phyloP scores from a whole-genome alignment of 148 eudicot genomes.

The Heliosperma pusillum region DNA sequence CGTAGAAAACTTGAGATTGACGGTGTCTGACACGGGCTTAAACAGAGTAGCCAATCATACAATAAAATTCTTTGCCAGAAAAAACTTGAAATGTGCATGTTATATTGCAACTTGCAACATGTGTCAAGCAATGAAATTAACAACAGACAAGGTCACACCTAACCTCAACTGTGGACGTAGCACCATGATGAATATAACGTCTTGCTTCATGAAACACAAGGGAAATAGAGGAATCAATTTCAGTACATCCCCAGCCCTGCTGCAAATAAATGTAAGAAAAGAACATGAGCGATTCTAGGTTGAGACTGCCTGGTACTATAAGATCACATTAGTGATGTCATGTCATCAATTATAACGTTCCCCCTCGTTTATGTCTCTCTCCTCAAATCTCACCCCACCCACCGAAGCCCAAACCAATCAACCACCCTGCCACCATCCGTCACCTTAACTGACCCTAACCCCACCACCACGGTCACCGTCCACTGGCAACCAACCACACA shows the following conservation, averaged over 20 bases:
- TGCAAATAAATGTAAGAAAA: conserved; percentile 45
- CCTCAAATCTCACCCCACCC: background rate
- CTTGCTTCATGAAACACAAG: conserved; percentile 35
- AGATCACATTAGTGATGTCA: background rate
- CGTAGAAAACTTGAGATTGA: background rate
- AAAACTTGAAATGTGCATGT: background rate
- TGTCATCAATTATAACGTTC: background rate
- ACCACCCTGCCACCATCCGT: background rate
- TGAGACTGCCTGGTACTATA: background rate
- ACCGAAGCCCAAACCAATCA: background rate
- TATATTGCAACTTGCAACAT: background rate
- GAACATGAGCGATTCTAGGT: background rate
- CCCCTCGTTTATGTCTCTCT: background rate
- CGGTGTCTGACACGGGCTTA: background rate
- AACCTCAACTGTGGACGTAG: conserved; percentile 63
- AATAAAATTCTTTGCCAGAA: background rate
- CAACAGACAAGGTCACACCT: conserved; percentile 26
- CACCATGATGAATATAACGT: conserved; percentile 50
- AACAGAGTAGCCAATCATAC: background rate
- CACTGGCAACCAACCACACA: background rate
- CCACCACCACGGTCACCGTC: background rate
- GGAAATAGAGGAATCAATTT: conserved; percentile 37
- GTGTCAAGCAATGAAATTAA: background rate
- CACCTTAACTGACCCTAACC: background rate
- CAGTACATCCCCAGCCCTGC: conserved; percentile 63